Evolutionary conservation across 73 alveolate species (phyloP), one percentile per base, ranked within the genome.

Genomic region (Paramecium sonneborni): DNA sequence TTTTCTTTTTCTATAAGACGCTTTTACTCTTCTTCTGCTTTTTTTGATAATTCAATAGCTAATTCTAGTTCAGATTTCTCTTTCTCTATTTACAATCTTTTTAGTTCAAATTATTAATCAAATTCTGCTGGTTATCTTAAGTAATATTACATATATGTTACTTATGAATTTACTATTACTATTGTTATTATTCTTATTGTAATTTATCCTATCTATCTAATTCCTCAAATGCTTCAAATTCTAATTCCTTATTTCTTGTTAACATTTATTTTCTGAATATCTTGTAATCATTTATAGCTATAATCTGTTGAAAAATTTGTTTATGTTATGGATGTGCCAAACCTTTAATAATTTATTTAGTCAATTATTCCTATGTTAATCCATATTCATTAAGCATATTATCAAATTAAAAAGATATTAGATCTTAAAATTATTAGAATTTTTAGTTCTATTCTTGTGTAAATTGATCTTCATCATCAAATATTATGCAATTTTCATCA

Each of bases 401-500:
- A 23, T 93, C 94, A 34, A 97, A 93, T 85, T 96, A 62, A 32
- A 76, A 96, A 35, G 96, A 97, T 21, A 97, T 96, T 57, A 96
- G 24, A 58, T 95, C 92, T 55, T 96, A 95, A 93, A 97, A 97
- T 38, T 95, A 41, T 97, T 96, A 38, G 67, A 85, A 93, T 24
- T 86, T 88, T 15, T 28, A 85, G 26, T 89, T 58, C 74, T 88
- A 92, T 55, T 92, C 96, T 43, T 93, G 88, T 94, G 95, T 97
- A 88, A 95, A 95, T 90, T 96, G 98, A 7, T 96, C 98, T 57
- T 96, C 98, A 48, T 87, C 95, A 79, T 97, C 99, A 76, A 97
- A 97, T 28, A 94, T 76, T 23, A 94, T 55, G 88, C 99, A 97
- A 88, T 96, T 92, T 69, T 97, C 97, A 93, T 96, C 97, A 12